Evolutionary conservation across 768 basidiomycete genomes (phyloP).

Genomic region (Scleroderma bovista): DNA sequence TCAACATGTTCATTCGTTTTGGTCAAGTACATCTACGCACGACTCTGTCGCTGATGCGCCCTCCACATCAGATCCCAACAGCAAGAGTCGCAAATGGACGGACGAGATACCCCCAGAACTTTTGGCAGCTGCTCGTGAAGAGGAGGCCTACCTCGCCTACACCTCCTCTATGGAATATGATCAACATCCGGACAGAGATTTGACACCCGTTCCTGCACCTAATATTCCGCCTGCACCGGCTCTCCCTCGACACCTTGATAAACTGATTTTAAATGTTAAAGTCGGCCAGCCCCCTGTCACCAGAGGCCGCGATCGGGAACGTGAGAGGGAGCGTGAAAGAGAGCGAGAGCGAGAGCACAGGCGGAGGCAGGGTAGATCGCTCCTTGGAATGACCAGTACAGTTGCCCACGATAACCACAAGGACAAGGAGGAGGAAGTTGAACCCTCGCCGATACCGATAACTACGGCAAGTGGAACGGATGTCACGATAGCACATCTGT

Average conservation of each 20-base stretch:
- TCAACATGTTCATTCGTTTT: slow-evolving; percentile 36
- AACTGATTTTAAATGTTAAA: slow-evolving; percentile 77
- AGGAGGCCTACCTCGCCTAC: slow-evolving; percentile 65
- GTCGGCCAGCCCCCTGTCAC: slow-evolving; percentile 29
- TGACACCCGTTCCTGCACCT: slow-evolving; percentile 50
- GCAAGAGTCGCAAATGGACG: slow-evolving; percentile 56
- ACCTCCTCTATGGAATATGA: slow-evolving; percentile 29
- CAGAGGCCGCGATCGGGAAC: slow-evolving; percentile 30
- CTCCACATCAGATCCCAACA: slow-evolving; percentile 26
- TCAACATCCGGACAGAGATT: slow-evolving; percentile 32
- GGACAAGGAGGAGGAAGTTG: slow-evolving; percentile 19
- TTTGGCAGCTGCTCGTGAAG: slow-evolving; percentile 72
- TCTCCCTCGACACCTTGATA: slow-evolving; percentile 88
- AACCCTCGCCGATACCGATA: slow-evolving; percentile 26
- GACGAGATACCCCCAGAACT: slow-evolving; percentile 72
- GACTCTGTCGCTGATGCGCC: slow-evolving; percentile 23
- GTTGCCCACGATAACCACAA: slow-evolving; percentile 23
- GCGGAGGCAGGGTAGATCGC: slow-evolving; percentile 27
- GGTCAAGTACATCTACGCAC: slow-evolving; percentile 35
- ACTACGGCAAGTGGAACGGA: slow-evolving; percentile 37
- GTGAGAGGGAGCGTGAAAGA: slow-evolving; percentile 30
- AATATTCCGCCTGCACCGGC: slow-evolving; percentile 84
- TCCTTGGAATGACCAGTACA: slow-evolving; percentile 32
- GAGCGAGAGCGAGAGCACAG: slow-evolving; percentile 27
- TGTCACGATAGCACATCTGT: slow-evolving; percentile 26